Base-by-base conservation (phyloP, 805 yeast genomes). In the Starmerella tilneyi region DNA sequence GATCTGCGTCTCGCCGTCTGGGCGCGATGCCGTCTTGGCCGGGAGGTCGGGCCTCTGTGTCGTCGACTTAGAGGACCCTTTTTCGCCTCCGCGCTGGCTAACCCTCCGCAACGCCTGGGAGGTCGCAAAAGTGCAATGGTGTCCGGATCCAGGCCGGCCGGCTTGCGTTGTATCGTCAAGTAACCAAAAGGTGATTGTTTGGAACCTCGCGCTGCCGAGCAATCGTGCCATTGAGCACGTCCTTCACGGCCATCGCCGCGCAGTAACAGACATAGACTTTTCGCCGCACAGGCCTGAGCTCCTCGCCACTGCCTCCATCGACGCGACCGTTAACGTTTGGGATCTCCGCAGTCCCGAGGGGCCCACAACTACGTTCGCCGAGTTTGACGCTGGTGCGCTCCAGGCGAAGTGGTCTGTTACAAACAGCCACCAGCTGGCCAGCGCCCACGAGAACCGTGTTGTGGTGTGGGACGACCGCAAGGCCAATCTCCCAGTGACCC, bases 71-170 rank as follows among this genome's bases (percentile, higher is more conserved):
- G 95, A 89, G 57, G 96, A 92, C 61, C 98, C 97, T 1, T 89
- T 84, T 63, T 76, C 89, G 0, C 86, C 94, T 0, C 98, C 98
- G 0, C 69, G 98, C 47, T 85, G 94, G 88, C 72, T 92, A 13
- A 94, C 79, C 45, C 96, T 92, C 59, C 71, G 78, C 28, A 89
- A 96, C 0, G 78, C 94, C 0, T 92, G 97, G 97, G 97, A 92
- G 62, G 98, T 92, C 3, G 96, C 98, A 0, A 96, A 89, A 61
- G 96, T 89, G 1, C 97, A 92, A 62, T 92, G 98, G 97, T 84
- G 94, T 2, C 96, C 96, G 0, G 96, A 92, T 59, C 69, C 73
- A 5, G 72, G 79, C 2, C 84, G 83, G 53, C 89, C 94, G 1
- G 71, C 81, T 5, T 88, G 96, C 94, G 84, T 92, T 34, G 81